phyloP scores from a whole-genome alignment of 148 eudicot species.

The Rhododendron kiyosumense region DNA sequence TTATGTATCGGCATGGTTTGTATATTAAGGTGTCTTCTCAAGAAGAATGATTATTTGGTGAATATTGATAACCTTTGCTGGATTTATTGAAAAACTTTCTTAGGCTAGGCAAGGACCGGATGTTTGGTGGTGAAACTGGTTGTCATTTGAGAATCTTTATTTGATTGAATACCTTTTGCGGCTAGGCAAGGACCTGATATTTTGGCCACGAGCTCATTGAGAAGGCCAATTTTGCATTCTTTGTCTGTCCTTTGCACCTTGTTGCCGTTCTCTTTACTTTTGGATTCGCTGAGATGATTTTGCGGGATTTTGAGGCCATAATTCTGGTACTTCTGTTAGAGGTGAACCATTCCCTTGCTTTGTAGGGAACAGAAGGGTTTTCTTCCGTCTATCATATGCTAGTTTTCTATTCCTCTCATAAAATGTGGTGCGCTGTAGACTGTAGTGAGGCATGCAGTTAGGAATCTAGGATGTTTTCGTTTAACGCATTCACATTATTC shows the following conservation, averaged over 20 bases:
- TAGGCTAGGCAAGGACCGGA: background rate
- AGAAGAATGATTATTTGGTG: background rate
- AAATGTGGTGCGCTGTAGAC: background rate
- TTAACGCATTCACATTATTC: background rate
- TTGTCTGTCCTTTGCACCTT: background rate
- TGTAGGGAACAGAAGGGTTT: background rate
- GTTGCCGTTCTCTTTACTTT: background rate
- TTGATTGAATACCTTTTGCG: background rate
- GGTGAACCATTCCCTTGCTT: background rate
- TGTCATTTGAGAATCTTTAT: background rate
- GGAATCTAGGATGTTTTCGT: background rate
- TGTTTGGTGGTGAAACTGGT: background rate
- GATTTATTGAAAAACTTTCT: background rate
- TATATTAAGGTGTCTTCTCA: conserved; percentile 4
- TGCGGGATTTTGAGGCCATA: background rate
- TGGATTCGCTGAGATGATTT: background rate
- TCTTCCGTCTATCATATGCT: background rate
- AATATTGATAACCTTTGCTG: background rate
- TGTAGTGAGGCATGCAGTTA: background rate
- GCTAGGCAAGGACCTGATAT: background rate
- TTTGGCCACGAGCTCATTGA: background rate
- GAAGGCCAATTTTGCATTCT: background rate
- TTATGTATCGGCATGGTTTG: background rate
- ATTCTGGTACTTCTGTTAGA: background rate
- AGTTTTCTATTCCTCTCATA: background rate